phyloP scores from a whole-genome alignment of 2,329 filamentous ascomycete species.

The Diaporthe amygdali region DNA sequence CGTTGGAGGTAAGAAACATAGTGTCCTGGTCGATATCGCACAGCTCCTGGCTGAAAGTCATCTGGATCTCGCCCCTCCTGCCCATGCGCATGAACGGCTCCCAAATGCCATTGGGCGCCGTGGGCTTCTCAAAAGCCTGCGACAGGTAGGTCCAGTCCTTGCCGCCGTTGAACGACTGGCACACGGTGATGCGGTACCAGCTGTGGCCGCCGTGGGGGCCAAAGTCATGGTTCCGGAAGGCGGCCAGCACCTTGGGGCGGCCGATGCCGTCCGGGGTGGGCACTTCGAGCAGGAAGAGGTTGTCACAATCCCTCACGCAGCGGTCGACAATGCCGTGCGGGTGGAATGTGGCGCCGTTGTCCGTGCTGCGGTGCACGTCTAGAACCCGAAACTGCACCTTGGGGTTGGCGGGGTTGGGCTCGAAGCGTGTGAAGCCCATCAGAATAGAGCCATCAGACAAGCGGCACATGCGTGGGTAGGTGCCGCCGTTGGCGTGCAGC shows the following conservation, averaged over 20 bases:
- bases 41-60: slow-evolving; percentile 53
- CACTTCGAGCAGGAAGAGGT: slow-evolving; percentile 49
- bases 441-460: slow-evolving; percentile 51
- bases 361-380: slow-evolving; percentile 47
- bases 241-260: slow-evolving; percentile 43
- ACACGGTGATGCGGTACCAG: slow-evolving; percentile 55
- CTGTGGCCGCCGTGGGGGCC: not conserved
- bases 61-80: slow-evolving; percentile 40
- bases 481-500: slow-evolving; percentile 42
- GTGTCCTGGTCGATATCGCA: slow-evolving; percentile 52
- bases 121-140: slow-evolving; percentile 46
- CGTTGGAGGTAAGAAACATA: slow-evolving; percentile 49
- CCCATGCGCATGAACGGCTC: slow-evolving; percentile 52
- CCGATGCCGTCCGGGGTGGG: slow-evolving; percentile 29
- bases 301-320: slow-evolving; percentile 49
- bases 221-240: slow-evolving; percentile 48
- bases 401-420: slow-evolving; percentile 27
- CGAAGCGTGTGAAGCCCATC: slow-evolving; percentile 48
- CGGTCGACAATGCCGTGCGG: slow-evolving; percentile 49
- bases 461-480: slow-evolving; percentile 52
- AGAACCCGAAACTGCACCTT: slow-evolving; percentile 40
- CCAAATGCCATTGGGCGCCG: slow-evolving; percentile 44
- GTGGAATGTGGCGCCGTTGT: slow-evolving; percentile 46
- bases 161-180: slow-evolving; percentile 49
- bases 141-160: slow-evolving; percentile 47